Conservation (phyloP, 2,329 filamentous ascomycete genomes). For the Pestalotiopsis sp. region DNA sequence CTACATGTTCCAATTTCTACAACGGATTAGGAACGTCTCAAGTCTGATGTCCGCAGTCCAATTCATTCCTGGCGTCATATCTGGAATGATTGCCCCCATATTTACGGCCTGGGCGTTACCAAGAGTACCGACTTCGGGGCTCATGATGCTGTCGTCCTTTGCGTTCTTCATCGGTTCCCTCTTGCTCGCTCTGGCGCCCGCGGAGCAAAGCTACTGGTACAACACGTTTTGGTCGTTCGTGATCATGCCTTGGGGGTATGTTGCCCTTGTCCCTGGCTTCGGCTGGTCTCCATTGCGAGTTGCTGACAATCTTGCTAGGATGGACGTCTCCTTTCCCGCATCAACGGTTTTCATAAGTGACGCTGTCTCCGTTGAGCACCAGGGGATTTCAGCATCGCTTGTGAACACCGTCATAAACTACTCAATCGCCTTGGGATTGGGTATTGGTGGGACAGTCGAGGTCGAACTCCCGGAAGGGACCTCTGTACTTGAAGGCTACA, state of each 20-base stretch:
- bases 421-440: conserved; percentile 66
- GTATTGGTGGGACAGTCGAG: conserved; percentile 68
- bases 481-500: conserved; percentile 23
- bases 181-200: conserved; percentile 50
- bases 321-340: conserved; percentile 70
- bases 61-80: conserved; percentile 23
- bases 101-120: conserved; percentile 30
- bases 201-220: conserved; percentile 64
- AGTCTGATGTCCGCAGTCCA: conserved; percentile 36
- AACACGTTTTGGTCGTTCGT: conserved; percentile 62
- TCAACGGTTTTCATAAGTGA: conserved; percentile 63
- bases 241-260: conserved; percentile 51
- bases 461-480: conserved; percentile 31
- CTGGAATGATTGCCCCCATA: conserved; percentile 29
- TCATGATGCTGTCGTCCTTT: conserved; percentile 47
- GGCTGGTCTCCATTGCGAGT: neutral
- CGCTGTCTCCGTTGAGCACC: conserved; percentile 43
- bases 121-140: conserved; percentile 27
- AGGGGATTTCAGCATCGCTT: conserved; percentile 23
- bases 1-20: conserved; percentile 44
- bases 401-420: conserved; percentile 66
- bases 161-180: conserved; percentile 46
- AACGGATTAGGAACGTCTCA: conserved; percentile 28
- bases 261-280: neutral
- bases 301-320: conserved; percentile 38